Evolutionary conservation across 768 basidiomycete species (phyloP).

Genomic region (Suillus subaureus): DNA sequence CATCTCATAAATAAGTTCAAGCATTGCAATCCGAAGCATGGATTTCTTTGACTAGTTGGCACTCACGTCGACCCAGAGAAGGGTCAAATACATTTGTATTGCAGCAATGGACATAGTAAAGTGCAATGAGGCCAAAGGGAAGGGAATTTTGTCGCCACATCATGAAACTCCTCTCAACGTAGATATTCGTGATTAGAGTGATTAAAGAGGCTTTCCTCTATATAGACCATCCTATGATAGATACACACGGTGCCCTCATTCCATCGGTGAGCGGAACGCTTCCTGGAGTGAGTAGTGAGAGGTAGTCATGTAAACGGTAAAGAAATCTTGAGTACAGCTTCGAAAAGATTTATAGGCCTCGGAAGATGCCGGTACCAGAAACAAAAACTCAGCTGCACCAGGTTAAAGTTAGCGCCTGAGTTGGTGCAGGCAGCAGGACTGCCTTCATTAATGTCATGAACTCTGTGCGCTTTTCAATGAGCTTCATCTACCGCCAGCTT

Average conservation of each 20-base stretch:
- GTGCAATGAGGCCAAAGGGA: background rate
- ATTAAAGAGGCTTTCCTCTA: constrained; percentile 73
- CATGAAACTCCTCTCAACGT: constrained; percentile 90
- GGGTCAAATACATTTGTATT: background rate
- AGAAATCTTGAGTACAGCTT: background rate
- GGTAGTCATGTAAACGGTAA: constrained; percentile 48
- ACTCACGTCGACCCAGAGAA: background rate
- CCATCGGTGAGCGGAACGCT: constrained; percentile 65
- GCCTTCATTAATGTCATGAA: background rate
- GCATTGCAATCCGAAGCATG: background rate
- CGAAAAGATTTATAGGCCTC: constrained; percentile 4
- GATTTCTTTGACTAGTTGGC: background rate
- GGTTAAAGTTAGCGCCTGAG: background rate
- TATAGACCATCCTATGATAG: constrained; percentile 50
- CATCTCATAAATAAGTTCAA: background rate
- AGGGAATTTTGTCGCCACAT: constrained; percentile 58
- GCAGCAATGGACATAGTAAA: background rate
- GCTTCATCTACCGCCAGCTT: constrained; percentile 4
- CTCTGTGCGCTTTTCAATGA: constrained; percentile 9
- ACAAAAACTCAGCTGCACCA: too few species aligned
- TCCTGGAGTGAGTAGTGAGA: constrained; percentile 47
- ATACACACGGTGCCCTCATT: constrained; percentile 42
- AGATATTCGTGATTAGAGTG: constrained; percentile 70
- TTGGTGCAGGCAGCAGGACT: background rate
- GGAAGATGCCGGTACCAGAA: constrained; percentile 1